These are phyloP conservation scores for Russula foetens DNA, from an alignment of 768 basidiomycete genomes.

Conservation along the genomic window DNA sequence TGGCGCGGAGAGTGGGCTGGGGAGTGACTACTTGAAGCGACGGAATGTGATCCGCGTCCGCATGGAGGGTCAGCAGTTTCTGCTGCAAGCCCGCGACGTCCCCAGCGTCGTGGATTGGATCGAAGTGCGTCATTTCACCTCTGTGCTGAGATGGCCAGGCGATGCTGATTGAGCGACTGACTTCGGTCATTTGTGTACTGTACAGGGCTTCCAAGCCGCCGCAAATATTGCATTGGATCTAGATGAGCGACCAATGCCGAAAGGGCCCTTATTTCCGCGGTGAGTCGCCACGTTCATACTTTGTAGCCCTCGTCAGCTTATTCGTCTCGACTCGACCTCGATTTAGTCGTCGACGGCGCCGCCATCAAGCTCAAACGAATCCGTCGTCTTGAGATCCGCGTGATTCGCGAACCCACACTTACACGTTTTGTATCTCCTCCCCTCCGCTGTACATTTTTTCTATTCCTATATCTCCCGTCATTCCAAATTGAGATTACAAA, in stretches of 20 bases:
- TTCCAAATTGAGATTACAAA: not conserved
- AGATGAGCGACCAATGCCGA: conserved; percentile 88
- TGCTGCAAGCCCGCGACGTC: conserved; percentile 81
- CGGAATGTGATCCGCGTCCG: conserved; percentile 90
- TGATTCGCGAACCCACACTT: not conserved
- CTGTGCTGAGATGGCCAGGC: not conserved
- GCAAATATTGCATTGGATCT: conserved; percentile 88
- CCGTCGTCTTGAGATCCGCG: not conserved
- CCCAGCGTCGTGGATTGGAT: conserved; percentile 91
- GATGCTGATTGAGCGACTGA: not conserved
- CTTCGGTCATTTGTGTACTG: not conserved
- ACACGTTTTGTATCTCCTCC: not conserved
- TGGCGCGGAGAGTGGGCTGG: conserved; percentile 87
- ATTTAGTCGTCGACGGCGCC: conserved; percentile 15
- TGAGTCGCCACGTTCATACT: conserved; percentile 28
- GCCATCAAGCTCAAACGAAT: not conserved
- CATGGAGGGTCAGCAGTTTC: conserved; percentile 93
- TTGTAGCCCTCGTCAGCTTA: not conserved
- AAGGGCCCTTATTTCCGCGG: conserved; percentile 80
- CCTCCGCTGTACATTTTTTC: not conserved
- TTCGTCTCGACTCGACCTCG: not conserved
- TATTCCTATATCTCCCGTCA: not conserved
- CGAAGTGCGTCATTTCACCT: conserved; percentile 54
- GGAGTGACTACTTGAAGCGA: conserved; percentile 90
- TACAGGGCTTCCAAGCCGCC: conserved; percentile 83